Evolutionary conservation across 257 asterid genomes (phyloP).

Genomic region (Rubia yunnanensis): DNA sequence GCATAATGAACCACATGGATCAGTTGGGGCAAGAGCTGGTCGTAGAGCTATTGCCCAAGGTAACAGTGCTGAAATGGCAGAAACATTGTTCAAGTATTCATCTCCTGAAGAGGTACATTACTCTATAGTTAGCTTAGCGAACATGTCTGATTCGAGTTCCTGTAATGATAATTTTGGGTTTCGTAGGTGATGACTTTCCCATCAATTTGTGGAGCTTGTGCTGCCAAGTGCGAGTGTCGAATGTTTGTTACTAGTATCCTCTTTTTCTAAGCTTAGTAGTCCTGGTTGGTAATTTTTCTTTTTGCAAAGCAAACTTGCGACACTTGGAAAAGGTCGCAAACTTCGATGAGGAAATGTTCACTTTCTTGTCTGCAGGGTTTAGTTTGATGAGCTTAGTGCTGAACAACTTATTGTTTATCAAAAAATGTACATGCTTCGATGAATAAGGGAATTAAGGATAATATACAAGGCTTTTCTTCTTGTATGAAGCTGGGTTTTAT

Average conservation of each 20-base stretch:
- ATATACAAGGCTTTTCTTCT: neutral
- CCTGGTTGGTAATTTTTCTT: neutral
- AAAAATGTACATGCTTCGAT: neutral
- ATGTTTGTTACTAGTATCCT: constrained; percentile 98
- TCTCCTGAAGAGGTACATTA: constrained; percentile 86
- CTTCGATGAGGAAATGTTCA: neutral
- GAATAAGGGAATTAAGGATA: neutral
- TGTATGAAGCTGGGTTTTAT: neutral
- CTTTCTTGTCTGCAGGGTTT: neutral
- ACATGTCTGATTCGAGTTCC: neutral
- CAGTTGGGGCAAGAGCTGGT: constrained; percentile 83
- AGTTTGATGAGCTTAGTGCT: neutral
- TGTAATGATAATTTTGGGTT: constrained; percentile 5
- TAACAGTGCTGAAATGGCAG: constrained; percentile 64
- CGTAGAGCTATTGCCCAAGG: constrained; percentile 93
- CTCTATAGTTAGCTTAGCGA: neutral
- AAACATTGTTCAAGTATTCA: constrained; percentile 80
- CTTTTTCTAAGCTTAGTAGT: constrained; percentile 17
- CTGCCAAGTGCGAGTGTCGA: constrained; percentile 60
- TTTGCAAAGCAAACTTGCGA: neutral
- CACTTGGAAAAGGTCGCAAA: neutral
- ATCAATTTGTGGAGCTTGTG: constrained; percentile 82
- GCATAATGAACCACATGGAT: constrained; percentile 70
- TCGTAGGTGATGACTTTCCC: constrained; percentile 92
- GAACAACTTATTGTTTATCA: neutral